Base-by-base conservation (phyloP, 148 eudicot species). In the Spergularia bocconei region DNA sequence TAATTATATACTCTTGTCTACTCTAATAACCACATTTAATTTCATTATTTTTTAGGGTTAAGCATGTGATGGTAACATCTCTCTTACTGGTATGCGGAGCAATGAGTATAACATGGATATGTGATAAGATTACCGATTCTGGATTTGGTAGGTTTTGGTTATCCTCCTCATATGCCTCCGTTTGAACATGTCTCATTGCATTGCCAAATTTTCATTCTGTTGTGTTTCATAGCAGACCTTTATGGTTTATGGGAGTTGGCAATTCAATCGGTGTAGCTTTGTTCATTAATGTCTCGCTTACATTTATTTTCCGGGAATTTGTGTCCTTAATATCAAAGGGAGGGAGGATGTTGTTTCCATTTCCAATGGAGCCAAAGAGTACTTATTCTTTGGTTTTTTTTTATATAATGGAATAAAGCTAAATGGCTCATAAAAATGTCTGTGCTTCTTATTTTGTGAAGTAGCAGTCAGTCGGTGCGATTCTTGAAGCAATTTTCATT, bases 71-170 rank as follows among this genome's bases (percentile, higher is more conserved):
- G 85, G 70, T 92, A 71, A 92, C 98, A 47, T 87, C 92, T 39
- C 83, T 87, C 47, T 81, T 90, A 56, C 72, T 95, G 90, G 93
- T 88, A 39, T 86, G 86, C 70, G 98, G 98, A 65, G 98, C 98
- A 61, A 92, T 90, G 98, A 84, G 90, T 54, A 90, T 85, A 86
- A 88, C 86, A 74, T 95, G 98, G 96, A 92, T 95, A 54, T 95
- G 97, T 87, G 97, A 95, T 83, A 85, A 86, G 81, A 90, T 95
- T 74, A 64, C 98, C 48, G 96, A 95, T 56, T 85, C 93, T 80
- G 98, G 98, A 75, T 95, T 95, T 74, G 98, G 98, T 92, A 92
- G 68, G 75, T 44, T 78, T 53, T 71, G 44, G 47, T 38, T 33
- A 11, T 59, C 23, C 48, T 39, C 23, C 23, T 29, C 36, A 29